A percentile compares a stretch with the other conserved stretches of the same genome.
Evolutionary conservation across 345 rosid genomes (phyloP).

Genomic region (Syzygium grande): DNA sequence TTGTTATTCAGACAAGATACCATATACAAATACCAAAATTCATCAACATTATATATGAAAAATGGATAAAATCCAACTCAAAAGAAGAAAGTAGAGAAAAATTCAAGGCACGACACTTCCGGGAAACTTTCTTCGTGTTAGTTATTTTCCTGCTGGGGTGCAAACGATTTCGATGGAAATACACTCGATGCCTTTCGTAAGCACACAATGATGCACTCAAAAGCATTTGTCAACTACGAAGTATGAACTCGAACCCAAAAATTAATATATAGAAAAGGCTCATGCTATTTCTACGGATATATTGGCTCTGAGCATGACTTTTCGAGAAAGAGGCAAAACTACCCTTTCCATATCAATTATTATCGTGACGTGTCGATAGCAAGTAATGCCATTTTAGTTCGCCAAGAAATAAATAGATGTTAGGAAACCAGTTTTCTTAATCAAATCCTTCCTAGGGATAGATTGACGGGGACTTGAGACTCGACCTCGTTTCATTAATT

Average conservation of each 20-base stretch:
- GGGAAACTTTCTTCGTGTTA: neutral
- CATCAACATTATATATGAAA: neutral
- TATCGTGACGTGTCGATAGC: no score
- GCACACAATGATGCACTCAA: neutral
- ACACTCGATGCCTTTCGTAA: neutral
- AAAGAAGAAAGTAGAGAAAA: neutral
- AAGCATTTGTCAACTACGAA: neutral
- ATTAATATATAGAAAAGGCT: neutral
- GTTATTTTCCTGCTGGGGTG: neutral
- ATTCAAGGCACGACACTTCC: neutral
- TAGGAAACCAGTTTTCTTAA: neutral
- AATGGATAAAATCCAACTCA: neutral
- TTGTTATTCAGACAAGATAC: rapidly evolving
- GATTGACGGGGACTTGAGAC: neutral
- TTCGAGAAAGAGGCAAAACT: neutral
- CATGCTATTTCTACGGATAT: neutral
- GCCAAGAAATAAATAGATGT: neutral
- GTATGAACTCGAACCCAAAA: neutral
- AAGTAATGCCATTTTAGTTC: neutral
- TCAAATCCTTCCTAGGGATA: neutral
- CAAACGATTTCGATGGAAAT: neutral
- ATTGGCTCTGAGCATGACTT: no score
- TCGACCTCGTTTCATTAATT: neutral
- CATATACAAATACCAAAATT: neutral
- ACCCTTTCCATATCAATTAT: neutral